These are phyloP conservation scores for Trichoderma sp. DNA, from an alignment of 2,329 filamentous ascomycete species.

Conservation along the genomic window DNA sequence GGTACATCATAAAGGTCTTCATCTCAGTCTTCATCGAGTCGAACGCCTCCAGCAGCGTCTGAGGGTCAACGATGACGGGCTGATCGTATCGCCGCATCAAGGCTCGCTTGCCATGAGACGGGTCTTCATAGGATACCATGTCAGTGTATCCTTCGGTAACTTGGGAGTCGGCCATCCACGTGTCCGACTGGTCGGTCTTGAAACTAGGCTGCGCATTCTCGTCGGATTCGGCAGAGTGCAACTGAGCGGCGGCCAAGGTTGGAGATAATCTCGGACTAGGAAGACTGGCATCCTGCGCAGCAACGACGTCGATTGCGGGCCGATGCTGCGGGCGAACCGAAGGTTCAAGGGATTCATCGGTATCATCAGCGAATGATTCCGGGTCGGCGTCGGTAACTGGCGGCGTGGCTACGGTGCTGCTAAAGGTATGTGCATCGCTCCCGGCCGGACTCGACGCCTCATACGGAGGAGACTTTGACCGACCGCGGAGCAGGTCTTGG, in stretches of 20 bases:
- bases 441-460: conserved; percentile 51
- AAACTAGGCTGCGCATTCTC: conserved; percentile 38
- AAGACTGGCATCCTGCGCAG: conserved; percentile 82
- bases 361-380: conserved; percentile 56
- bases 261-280: conserved; percentile 94
- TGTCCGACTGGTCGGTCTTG: conserved; percentile 30
- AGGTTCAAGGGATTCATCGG: conserved; percentile 48
- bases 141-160: conserved; percentile 30
- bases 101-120: conserved; percentile 20
- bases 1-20: conserved; percentile 96
- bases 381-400: conserved; percentile 71
- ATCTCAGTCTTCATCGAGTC: conserved; percentile 87
- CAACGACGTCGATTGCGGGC: conserved; percentile 63
- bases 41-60: conserved; percentile 81
- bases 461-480: conserved; percentile 36
- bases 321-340: conserved; percentile 47
- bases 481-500: conserved; percentile 42
- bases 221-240: conserved; percentile 46
- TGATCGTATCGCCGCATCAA: background rate
- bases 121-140: background rate
- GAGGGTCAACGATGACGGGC: conserved; percentile 68
- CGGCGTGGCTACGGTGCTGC: conserved; percentile 66
- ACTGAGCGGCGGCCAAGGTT: conserved; percentile 70
- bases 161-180: conserved; percentile 44
- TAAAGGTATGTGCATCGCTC: conserved; percentile 58